Evolutionary conservation across 2,329 filamentous ascomycete species (phyloP).

Genomic region (Aureobasidium sp.): DNA sequence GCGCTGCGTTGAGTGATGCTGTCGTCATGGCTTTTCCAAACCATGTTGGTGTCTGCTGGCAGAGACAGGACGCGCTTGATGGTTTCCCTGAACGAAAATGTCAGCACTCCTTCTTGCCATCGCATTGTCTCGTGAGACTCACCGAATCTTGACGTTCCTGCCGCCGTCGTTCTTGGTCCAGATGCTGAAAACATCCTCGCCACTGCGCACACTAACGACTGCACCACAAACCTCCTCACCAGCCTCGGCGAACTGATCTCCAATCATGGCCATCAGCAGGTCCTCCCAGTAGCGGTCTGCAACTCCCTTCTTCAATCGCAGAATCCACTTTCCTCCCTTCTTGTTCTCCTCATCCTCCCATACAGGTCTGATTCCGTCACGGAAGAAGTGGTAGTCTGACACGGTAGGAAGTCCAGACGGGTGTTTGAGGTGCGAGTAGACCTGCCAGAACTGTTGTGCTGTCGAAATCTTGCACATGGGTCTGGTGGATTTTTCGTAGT

Average conservation of each 20-base stretch:
- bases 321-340: conserved; percentile 93
- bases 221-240: conserved; percentile 91
- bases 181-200: conserved; percentile 94
- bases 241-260: conserved; percentile 88
- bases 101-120: conserved; percentile 14
- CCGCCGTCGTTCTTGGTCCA: conserved; percentile 94
- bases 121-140: conserved; percentile 29
- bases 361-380: conserved; percentile 88
- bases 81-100: conserved; percentile 59
- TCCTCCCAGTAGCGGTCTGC: conserved; percentile 97
- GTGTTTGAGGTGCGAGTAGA: conserved; percentile 82
- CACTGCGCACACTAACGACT: conserved; percentile 87
- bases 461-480: conserved; percentile 73
- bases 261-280: conserved; percentile 77
- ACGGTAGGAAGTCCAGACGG: conserved; percentile 83
- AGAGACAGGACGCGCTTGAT: conserved; percentile 85
- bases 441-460: conserved; percentile 82
- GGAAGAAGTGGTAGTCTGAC: conserved; percentile 97
- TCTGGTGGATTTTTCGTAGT: conserved; percentile 95
- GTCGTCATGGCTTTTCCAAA: conserved; percentile 94
- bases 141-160: conserved; percentile 93
- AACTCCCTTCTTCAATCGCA: conserved; percentile 93
- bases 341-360: conserved; percentile 99
- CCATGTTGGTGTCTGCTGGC: conserved; percentile 78
- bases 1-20: conserved; percentile 87